These are phyloP conservation scores for Crotalaria pallida DNA, from an alignment of 306 rosid species.

Conservation along the genomic window DNA sequence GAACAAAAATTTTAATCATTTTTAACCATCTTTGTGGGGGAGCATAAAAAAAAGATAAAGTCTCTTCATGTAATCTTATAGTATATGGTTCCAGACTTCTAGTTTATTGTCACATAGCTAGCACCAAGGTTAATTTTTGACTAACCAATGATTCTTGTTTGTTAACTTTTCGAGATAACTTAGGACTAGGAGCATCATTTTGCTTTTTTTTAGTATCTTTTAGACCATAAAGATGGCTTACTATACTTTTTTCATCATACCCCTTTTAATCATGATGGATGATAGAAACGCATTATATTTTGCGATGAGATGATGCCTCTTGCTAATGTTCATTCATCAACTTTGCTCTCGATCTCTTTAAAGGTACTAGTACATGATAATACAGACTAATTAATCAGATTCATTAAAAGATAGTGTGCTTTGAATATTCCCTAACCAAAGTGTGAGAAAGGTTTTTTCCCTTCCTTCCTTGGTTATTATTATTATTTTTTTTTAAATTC, in stretches of 20 bases:
- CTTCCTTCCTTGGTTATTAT: not conserved
- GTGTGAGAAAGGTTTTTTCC: not conserved
- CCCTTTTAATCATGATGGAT: constrained; percentile 17
- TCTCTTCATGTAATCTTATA: too few species aligned
- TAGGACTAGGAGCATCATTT: constrained; percentile 3
- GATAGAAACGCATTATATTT: not conserved
- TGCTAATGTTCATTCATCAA: not conserved
- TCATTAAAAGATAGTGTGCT: not conserved
- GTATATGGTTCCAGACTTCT: not conserved
- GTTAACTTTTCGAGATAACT: not conserved
- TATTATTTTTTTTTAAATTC: too few species aligned
- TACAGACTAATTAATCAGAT: not conserved
- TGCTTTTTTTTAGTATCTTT: constrained; percentile 8
- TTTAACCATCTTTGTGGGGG: too few species aligned
- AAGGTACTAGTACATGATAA: not conserved
- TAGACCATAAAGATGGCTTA: constrained; percentile 2
- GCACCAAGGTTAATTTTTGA: not conserved
- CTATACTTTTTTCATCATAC: not conserved
- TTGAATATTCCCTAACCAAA: constrained; percentile 16
- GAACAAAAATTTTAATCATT: too few species aligned
- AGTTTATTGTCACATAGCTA: not conserved
- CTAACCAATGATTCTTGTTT: not conserved
- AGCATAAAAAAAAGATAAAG: too few species aligned
- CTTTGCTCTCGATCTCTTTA: not conserved
- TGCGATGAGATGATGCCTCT: not conserved